Evolutionary conservation across 805 yeast species (phyloP).

Genomic region (Yarrowia sp.): DNA sequence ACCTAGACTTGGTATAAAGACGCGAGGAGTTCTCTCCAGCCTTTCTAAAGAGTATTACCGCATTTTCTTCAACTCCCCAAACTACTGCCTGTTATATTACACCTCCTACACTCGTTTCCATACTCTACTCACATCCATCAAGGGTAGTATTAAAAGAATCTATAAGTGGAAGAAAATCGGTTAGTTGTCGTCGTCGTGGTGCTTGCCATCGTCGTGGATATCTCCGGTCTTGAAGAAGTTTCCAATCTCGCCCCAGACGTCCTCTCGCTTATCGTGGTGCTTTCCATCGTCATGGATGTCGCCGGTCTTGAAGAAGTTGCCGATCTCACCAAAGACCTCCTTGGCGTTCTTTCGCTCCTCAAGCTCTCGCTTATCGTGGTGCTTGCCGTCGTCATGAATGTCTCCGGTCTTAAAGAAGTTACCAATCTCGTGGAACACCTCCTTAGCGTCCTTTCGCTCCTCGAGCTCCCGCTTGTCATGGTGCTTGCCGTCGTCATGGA

Average conservation of each 20-base stretch:
- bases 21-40: too few relatives aligned
- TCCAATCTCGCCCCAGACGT: conserved; percentile 1
- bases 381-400: neutral
- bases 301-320: conserved; percentile 30
- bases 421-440: neutral
- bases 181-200: conserved; percentile 16
- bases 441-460: conserved; percentile 14
- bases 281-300: conserved; percentile 20
- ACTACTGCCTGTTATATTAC: too few relatives aligned
- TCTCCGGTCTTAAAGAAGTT: conserved; percentile 14
- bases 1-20: too few relatives aligned
- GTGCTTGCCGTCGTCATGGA: conserved; percentile 23
- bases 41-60: too few relatives aligned
- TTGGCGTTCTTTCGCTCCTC: neutral
- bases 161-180: neutral
- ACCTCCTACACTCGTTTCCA: too few relatives aligned
- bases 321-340: conserved; percentile 11
- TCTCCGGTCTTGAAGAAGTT: conserved; percentile 31
- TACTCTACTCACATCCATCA: neutral
- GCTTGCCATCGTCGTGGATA: conserved; percentile 23
- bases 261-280: conserved; percentile 7
- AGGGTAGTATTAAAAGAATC: conserved; percentile 12
- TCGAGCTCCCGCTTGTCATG: conserved; percentile 9
- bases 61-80: too few relatives aligned
- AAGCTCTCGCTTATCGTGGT: conserved; percentile 7